Conservation (phyloP, 2,329 filamentous ascomycete species). For the Cercospora citrullina region DNA sequence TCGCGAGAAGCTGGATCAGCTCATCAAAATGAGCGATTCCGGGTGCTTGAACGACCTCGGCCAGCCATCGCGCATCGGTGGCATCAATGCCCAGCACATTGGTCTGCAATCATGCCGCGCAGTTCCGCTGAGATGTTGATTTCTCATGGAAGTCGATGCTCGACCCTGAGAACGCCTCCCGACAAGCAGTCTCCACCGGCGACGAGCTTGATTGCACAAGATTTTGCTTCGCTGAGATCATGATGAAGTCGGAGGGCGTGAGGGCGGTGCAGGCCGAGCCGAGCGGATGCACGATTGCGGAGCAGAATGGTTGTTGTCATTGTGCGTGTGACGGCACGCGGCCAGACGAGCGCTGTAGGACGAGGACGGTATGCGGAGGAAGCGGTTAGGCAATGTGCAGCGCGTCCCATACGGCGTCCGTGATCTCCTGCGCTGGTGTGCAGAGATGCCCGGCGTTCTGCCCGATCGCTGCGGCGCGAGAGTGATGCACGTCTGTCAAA, state of each 20-base stretch:
- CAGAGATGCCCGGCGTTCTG: background rate
- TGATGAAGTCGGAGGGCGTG: background rate
- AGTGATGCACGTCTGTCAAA: background rate
- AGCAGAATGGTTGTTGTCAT: background rate
- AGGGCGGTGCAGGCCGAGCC: background rate
- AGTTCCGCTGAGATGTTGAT: background rate
- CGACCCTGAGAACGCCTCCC: background rate
- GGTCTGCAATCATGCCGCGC: background rate
- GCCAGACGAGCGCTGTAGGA: too few relatives aligned
- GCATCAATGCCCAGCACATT: too few relatives aligned
- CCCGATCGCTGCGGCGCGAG: background rate
- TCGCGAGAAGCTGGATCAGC: background rate
- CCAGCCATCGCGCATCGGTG: background rate
- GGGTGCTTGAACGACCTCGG: background rate
- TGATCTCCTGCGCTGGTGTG: background rate
- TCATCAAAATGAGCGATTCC: too few relatives aligned
- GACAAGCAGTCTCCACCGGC: background rate
- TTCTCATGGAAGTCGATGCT: background rate
- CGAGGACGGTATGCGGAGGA: background rate
- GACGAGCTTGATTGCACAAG: background rate
- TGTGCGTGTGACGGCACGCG: too few relatives aligned
- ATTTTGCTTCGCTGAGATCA: conserved; percentile 1
- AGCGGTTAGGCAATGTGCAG: background rate
- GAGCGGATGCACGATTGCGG: conserved; percentile 1
- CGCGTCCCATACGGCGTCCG: background rate